These are phyloP conservation scores for Rachicladosporium sp. DNA, from an alignment of 2,329 filamentous ascomycete genomes.

Conservation along the genomic window DNA sequence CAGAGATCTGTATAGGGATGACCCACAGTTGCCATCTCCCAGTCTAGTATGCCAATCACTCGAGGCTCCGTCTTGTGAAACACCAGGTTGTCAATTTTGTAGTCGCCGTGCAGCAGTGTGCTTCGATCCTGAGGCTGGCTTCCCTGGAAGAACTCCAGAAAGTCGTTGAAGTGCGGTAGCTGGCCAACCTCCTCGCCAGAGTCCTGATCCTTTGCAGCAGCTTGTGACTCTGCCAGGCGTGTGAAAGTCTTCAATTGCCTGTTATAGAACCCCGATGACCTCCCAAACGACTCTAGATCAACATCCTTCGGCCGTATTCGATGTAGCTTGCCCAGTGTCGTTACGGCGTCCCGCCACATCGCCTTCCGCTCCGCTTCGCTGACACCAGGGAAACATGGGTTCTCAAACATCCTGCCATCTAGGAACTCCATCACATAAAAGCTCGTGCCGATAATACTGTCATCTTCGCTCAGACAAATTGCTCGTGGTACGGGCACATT, in stretches of 20 bases:
- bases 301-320: constrained; percentile 52
- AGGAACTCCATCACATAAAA: constrained; percentile 96
- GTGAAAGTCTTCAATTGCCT: constrained; percentile 72
- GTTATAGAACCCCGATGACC: constrained; percentile 60
- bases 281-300: constrained; percentile 60
- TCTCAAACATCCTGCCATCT: constrained; percentile 79
- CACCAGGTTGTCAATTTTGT: constrained; percentile 53
- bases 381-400: constrained; percentile 63
- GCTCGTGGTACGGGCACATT: constrained; percentile 72
- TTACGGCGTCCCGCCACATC: constrained; percentile 74
- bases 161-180: constrained; percentile 67
- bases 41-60: constrained; percentile 85
- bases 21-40: constrained; percentile 92
- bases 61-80: constrained; percentile 75
- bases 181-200: constrained; percentile 61
- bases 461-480: constrained; percentile 76
- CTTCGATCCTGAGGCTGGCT: constrained; percentile 62
- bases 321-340: constrained; percentile 72
- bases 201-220: constrained; percentile 58
- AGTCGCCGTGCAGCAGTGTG: constrained; percentile 78
- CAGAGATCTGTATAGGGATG: constrained; percentile 80
- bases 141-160: constrained; percentile 60
- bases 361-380: constrained; percentile 53
- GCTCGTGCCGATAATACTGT: constrained; percentile 62
- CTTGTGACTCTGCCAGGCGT: constrained; percentile 64